Percentiles rank a stretch among this genome's conserved stretches.
Evolutionary conservation across 805 yeast species (phyloP).

Genomic region (Starmerella asiatica): DNA sequence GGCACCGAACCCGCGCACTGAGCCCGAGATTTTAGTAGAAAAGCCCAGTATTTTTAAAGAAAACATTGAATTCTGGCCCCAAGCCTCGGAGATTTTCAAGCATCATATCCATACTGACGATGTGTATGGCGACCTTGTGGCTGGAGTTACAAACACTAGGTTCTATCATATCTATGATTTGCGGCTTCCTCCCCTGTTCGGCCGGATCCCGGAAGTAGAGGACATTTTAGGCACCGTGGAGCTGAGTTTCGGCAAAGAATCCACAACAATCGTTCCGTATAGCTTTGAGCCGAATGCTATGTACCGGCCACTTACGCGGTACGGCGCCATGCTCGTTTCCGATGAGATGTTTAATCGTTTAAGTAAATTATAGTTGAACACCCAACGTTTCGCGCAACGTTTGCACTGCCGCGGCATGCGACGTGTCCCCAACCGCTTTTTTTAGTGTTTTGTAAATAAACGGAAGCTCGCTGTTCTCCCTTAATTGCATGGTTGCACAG

Average conservation of each 20-base stretch:
- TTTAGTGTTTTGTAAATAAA: too few species aligned
- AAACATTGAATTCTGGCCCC: slow-evolving; percentile 19
- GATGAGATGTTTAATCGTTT: slow-evolving; percentile 40
- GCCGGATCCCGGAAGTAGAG: slow-evolving; percentile 57
- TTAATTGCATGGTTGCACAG: too few species aligned
- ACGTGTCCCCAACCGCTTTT: too few species aligned
- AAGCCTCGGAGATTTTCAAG: slow-evolving; percentile 18
- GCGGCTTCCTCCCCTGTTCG: slow-evolving; percentile 48
- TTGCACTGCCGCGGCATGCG: not conserved
- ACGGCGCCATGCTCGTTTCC: slow-evolving; percentile 41
- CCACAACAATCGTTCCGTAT: slow-evolving; percentile 37
- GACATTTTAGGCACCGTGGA: slow-evolving; percentile 58
- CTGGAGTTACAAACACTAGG: slow-evolving; percentile 31
- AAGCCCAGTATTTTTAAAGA: slow-evolving; percentile 16
- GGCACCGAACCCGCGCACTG: slow-evolving; percentile 16
- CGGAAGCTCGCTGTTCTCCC: too few species aligned
- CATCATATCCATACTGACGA: slow-evolving; percentile 24
- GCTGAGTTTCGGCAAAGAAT: slow-evolving; percentile 34
- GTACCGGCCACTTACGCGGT: slow-evolving; percentile 40
- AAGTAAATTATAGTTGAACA: too few species aligned
- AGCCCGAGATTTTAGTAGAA: slow-evolving; percentile 14
- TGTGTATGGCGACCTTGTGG: slow-evolving; percentile 22
- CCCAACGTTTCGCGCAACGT: not conserved
- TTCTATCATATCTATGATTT: slow-evolving; percentile 63
- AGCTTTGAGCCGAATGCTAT: slow-evolving; percentile 46